Evolutionary conservation across 495 filamentous ascomycete species (phyloP).

Genomic region (Penicillium fimorum): DNA sequence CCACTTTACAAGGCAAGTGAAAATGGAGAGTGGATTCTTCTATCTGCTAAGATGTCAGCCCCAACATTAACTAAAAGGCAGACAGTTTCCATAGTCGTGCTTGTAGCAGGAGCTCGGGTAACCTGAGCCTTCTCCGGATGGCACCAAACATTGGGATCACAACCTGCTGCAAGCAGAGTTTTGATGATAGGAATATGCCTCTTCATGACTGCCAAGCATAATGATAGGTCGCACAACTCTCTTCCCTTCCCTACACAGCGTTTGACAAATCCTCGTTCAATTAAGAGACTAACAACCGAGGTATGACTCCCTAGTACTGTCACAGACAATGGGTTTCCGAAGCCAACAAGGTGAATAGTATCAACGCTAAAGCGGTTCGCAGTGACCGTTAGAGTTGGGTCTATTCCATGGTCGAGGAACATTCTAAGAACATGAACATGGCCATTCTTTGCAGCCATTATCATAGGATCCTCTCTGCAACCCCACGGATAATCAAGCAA

Average conservation of each 20-base stretch:
- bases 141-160: conserved; percentile 1
- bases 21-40: not conserved
- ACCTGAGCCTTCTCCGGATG: not conserved
- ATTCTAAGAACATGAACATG: too few relatives aligned
- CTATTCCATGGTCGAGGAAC: too few relatives aligned
- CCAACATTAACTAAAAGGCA: not conserved
- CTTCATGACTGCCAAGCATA: not conserved
- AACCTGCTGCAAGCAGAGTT: conserved; percentile 1
- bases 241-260: not conserved
- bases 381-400: not conserved
- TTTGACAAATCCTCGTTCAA: conserved; percentile 3
- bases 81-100: not conserved
- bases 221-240: not conserved
- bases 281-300: conserved; percentile 8
- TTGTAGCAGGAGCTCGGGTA: not conserved
- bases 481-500: too few relatives aligned
- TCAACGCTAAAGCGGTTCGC: not conserved
- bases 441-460: too few relatives aligned
- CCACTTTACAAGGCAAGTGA: not conserved
- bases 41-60: not conserved
- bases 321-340: conserved; percentile 1
- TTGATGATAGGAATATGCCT: conserved; percentile 3
- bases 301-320: conserved; percentile 1
- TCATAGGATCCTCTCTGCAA: too few relatives aligned
- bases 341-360: not conserved